Percentiles rank a stretch among this genome's conserved stretches.
phyloP scores from a whole-genome alignment of 148 eudicot genomes.

The Rhododendron williamsianum region DNA sequence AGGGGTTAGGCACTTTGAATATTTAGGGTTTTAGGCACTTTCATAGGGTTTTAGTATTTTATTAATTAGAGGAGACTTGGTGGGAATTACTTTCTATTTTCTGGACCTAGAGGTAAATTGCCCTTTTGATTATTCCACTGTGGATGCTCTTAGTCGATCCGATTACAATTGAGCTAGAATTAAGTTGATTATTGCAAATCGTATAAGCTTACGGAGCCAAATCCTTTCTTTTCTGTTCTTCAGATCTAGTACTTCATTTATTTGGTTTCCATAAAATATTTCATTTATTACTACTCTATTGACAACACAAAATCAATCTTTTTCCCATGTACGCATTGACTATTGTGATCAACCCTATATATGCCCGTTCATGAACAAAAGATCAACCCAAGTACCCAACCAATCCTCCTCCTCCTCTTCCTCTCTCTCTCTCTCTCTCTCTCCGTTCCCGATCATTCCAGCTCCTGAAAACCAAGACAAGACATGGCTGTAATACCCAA shows the following conservation, averaged over 20 bases:
- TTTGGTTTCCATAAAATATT: background rate
- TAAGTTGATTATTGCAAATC: background rate
- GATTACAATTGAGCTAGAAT: background rate
- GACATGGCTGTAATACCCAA: constrained; percentile 25
- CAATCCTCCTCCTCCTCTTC: background rate
- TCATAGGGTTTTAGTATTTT: too few species aligned
- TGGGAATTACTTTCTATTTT: too few species aligned
- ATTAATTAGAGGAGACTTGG: too few species aligned
- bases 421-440: constrained; percentile 6
- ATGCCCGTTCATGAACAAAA: background rate
- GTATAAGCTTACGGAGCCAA: background rate
- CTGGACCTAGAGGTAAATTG: too few species aligned
- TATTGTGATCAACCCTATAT: background rate
- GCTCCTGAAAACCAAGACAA: background rate
- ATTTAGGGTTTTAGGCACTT: too few species aligned
- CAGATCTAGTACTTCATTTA: too few species aligned
- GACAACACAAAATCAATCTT: background rate
- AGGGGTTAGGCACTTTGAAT: too few species aligned
- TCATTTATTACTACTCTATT: background rate
- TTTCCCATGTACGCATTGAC: too few species aligned
- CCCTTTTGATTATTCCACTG: too few species aligned
- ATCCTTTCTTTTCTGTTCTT: too few species aligned
- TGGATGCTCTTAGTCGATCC: too few species aligned
- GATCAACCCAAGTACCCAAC: too few species aligned
- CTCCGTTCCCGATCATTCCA: background rate